These are phyloP conservation scores for Globomyces sp. DNA, from an alignment of 371 early-diverging fungal genomes.

Conservation along the genomic window DNA sequence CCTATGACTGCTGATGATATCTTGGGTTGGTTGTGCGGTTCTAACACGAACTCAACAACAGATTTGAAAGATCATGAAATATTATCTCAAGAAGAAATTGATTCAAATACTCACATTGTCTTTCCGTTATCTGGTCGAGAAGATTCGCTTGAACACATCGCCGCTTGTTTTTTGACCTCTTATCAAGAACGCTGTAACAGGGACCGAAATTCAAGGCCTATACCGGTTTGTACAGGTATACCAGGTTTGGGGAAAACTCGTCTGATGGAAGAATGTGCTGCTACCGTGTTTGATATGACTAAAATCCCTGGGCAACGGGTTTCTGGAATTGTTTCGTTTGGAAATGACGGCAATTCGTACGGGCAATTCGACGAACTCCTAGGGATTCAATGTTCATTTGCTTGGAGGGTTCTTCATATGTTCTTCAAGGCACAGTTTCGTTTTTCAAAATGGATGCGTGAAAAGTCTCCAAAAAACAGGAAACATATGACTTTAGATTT, in stretches of 20 bases:
- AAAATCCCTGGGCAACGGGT: slow-evolving; percentile 5
- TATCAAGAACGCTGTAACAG: slow-evolving; percentile 3
- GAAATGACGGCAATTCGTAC: slow-evolving; percentile 20
- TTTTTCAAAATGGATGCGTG: slow-evolving; percentile 15
- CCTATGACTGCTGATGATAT: too few species aligned
- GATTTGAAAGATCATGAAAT: neutral
- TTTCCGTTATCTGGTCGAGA: neutral
- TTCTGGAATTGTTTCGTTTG: slow-evolving; percentile 18
- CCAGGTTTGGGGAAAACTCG: slow-evolving; percentile 24
- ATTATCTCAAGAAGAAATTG: neutral
- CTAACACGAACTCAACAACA: neutral
- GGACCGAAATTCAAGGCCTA: slow-evolving; percentile 18
- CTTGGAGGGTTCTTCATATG: slow-evolving; percentile 17
- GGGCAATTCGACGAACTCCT: slow-evolving; percentile 7
- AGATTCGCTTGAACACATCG: neutral
- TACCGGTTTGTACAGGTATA: slow-evolving; percentile 20
- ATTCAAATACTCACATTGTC: neutral
- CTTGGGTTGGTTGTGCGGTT: neutral
- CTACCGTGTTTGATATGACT: slow-evolving; percentile 20
- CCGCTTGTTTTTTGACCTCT: slow-evolving; percentile 4
- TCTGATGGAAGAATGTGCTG: slow-evolving; percentile 18
- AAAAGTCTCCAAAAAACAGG: slow-evolving; percentile 21
- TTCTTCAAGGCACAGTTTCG: slow-evolving; percentile 10
- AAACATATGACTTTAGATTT: neutral
- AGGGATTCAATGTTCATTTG: slow-evolving; percentile 22